phyloP scores from a whole-genome alignment of 371 early-diverging fungal genomes.

The Antonospora locustae region DNA sequence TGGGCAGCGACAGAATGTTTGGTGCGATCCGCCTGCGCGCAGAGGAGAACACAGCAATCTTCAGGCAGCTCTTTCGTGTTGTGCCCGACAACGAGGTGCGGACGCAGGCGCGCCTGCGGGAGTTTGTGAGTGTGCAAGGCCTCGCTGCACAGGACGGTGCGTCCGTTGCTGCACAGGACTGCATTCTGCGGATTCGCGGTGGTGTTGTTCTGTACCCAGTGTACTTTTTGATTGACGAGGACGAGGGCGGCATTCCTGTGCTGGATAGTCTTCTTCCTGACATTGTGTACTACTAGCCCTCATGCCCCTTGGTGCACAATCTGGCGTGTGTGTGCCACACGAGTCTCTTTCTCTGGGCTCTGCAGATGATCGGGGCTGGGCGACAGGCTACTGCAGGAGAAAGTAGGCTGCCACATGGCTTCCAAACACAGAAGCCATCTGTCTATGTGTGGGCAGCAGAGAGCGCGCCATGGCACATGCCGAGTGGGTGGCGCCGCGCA shows the following conservation, averaged over 20 bases:
- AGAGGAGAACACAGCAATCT: constrained; percentile 4
- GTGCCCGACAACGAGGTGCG: constrained; percentile 6
- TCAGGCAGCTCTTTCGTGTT: background rate
- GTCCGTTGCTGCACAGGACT: background rate
- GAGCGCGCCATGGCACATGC: no score
- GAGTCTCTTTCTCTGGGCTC: no score
- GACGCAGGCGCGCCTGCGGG: background rate
- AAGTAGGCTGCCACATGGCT: no score
- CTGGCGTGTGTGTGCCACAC: no score
- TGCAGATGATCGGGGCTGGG: no score
- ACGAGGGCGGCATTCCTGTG: background rate
- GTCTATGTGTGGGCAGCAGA: no score
- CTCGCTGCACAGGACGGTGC: background rate
- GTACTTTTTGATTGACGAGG: constrained; percentile 9
- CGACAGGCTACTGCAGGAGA: no score
- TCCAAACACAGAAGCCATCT: no score
- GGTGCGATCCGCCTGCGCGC: constrained; percentile 1
- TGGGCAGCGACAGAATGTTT: constrained; percentile 8
- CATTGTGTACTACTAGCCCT: no score
- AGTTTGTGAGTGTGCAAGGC: background rate
- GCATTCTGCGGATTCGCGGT: background rate
- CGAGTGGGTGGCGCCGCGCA: no score
- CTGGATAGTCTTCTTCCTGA: no score
- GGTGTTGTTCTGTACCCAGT: constrained; percentile 3
- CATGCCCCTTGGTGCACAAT: no score